Conservation (phyloP, 495 filamentous ascomycete species). For the Extremus antarcticus region DNA sequence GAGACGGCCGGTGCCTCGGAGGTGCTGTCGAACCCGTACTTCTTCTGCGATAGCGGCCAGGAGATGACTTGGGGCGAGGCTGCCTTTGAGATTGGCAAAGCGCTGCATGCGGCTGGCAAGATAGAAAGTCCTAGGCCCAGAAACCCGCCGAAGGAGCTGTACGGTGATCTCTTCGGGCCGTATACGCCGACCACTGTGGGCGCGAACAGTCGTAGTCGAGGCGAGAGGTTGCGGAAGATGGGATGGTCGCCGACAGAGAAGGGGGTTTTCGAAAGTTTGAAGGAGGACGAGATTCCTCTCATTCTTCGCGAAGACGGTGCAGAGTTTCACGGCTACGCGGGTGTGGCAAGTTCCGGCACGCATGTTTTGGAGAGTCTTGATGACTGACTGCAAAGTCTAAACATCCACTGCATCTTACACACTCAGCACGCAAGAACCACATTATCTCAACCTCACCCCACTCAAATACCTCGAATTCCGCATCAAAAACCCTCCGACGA, state of each 20-base stretch:
- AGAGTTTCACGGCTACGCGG: background rate
- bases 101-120: conserved; percentile 20
- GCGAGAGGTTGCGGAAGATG: conserved; percentile 25
- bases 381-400: background rate
- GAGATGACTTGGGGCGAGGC: conserved; percentile 26
- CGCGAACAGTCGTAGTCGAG: conserved; percentile 26
- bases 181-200: conserved; percentile 23
- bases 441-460: conserved; percentile 8
- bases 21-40: conserved; percentile 29
- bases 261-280: conserved; percentile 23
- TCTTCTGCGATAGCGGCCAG: conserved; percentile 31
- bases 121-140: conserved; percentile 17
- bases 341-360: background rate
- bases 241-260: conserved; percentile 33
- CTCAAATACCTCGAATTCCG: conserved; percentile 15
- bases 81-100: conserved; percentile 23
- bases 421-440: no score
- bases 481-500: conserved; percentile 19
- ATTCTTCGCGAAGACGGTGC: conserved; percentile 18
- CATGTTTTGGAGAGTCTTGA: background rate
- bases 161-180: conserved; percentile 27
- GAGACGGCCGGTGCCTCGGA: conserved; percentile 17
- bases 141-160: conserved; percentile 21
- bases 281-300: conserved; percentile 31
- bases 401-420: no score